Conservation (phyloP, 306 rosid species). For the Vigna nakashimae region DNA sequence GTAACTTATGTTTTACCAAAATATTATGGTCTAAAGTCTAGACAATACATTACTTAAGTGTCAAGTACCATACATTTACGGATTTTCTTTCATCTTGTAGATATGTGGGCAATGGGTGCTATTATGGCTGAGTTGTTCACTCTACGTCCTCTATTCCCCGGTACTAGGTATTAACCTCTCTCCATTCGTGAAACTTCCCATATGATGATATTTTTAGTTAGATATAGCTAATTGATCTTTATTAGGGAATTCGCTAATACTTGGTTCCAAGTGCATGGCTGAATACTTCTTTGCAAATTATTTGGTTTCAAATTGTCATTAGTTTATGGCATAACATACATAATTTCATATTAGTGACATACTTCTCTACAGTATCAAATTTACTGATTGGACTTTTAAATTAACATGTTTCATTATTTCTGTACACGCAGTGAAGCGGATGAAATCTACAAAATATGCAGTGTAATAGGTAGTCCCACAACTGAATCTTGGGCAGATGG, state of each 20-base stretch:
- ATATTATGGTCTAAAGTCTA: slow-evolving; percentile 4
- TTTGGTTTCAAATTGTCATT: slow-evolving; percentile 12
- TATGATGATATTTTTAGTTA: background rate
- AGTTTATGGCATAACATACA: slow-evolving; percentile 4
- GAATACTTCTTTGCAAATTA: background rate
- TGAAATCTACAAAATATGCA: slow-evolving; percentile 89
- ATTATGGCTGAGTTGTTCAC: slow-evolving; percentile 91
- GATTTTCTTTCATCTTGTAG: slow-evolving; percentile 48
- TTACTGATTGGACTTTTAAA: slow-evolving; percentile 1
- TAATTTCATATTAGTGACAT: background rate
- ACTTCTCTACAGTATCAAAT: slow-evolving; percentile 21
- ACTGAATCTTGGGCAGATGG: slow-evolving; percentile 86
- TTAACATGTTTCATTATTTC: slow-evolving; percentile 29
- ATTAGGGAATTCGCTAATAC: slow-evolving; percentile 16
- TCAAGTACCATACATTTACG: background rate
- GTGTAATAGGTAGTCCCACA: slow-evolving; percentile 90
- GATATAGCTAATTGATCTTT: slow-evolving; percentile 2
- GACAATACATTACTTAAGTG: slow-evolving; percentile 14
- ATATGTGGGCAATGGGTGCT: slow-evolving; percentile 99
- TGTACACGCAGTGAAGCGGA: slow-evolving; percentile 81
- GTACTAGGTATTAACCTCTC: slow-evolving; percentile 63
- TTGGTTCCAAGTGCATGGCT: slow-evolving; percentile 19
- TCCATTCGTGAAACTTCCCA: slow-evolving; percentile 9
- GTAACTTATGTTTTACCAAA: background rate
- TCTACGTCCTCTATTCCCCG: slow-evolving; percentile 93